These are phyloP conservation scores for Cairneyella variabilis DNA, from an alignment of 495 filamentous ascomycete species.

Conservation along the genomic window DNA sequence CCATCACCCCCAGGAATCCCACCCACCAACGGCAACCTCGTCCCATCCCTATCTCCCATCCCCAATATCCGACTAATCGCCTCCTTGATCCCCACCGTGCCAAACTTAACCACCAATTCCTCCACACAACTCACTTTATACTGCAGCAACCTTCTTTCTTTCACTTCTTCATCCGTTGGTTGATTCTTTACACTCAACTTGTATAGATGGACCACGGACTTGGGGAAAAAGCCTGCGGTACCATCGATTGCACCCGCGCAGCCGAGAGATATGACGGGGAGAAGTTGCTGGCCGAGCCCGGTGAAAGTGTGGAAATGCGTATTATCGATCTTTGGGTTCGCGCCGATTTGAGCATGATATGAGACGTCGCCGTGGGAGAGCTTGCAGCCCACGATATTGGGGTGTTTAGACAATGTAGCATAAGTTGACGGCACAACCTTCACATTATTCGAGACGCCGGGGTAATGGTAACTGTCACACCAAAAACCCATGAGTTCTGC, in stretches of 20 bases:
- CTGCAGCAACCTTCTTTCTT: constrained; percentile 48
- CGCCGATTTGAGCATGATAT: constrained; percentile 54
- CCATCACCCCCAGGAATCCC: constrained; percentile 46
- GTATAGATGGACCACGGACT: constrained; percentile 52
- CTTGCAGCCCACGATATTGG: constrained; percentile 64
- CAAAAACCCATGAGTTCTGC: neutral
- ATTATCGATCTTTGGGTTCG: constrained; percentile 42
- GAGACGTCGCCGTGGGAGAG: constrained; percentile 64
- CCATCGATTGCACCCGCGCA: constrained; percentile 62
- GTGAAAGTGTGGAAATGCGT: constrained; percentile 56
- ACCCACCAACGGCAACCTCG: constrained; percentile 49
- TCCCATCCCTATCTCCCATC: constrained; percentile 52
- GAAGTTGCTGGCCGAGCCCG: constrained; percentile 62
- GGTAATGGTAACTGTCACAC: constrained; percentile 56
- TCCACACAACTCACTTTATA: constrained; percentile 53
- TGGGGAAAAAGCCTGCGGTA: constrained; percentile 58
- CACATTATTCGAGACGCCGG: constrained; percentile 60
- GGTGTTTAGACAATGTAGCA: constrained; percentile 46
- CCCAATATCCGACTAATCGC: constrained; percentile 49
- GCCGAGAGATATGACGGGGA: constrained; percentile 55
- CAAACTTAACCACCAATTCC: constrained; percentile 53
- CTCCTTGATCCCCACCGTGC: constrained; percentile 61
- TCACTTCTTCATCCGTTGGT: constrained; percentile 29
- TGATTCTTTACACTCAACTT: constrained; percentile 37
- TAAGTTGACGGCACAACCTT: constrained; percentile 52